A percentile compares a stretch with the other conserved stretches of the same genome.
phyloP scores from a whole-genome alignment of 306 rosid genomes.

The Medicago lupulina region DNA sequence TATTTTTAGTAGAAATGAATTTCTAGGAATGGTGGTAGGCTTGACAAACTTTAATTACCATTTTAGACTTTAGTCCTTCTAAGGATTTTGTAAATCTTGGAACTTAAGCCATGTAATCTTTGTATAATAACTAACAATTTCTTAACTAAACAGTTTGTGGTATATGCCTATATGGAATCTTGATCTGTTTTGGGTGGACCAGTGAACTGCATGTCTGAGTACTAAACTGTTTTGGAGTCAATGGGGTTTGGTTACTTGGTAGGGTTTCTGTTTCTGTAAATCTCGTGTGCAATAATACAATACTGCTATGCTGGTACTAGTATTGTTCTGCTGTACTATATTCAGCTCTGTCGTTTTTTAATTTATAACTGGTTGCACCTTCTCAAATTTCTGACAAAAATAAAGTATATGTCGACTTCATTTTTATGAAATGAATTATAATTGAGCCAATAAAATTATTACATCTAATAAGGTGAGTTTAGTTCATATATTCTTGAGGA shows the following conservation, averaged over 20 bases:
- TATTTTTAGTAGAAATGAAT: slow-evolving; percentile 18
- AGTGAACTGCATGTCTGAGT: neutral
- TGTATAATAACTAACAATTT: slow-evolving; percentile 11
- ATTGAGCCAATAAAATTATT: neutral
- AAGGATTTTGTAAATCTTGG: slow-evolving; percentile 27
- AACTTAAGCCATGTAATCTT: slow-evolving; percentile 3
- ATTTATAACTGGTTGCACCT: neutral
- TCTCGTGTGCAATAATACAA: neutral
- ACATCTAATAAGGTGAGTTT: neutral
- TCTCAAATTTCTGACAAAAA: neutral
- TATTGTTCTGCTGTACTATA: slow-evolving; percentile 4
- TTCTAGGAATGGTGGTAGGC: slow-evolving; percentile 38
- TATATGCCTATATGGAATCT: neutral
- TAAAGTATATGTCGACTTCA: too few species aligned
- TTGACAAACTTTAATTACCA: slow-evolving; percentile 9
- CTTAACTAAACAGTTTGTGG: neutral
- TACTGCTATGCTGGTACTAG: neutral
- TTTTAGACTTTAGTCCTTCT: slow-evolving; percentile 29
- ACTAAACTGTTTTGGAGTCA: slow-evolving; percentile 43
- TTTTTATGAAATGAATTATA: neutral
- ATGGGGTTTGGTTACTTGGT: neutral
- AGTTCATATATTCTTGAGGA: neutral
- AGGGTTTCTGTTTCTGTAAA: neutral
- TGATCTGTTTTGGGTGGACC: slow-evolving; percentile 18
- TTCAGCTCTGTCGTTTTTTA: neutral